Evolutionary conservation across 371 early-diverging fungal species (phyloP), one percentile per base, ranked within the genome.

Genomic region (Mortierella sp.): DNA sequence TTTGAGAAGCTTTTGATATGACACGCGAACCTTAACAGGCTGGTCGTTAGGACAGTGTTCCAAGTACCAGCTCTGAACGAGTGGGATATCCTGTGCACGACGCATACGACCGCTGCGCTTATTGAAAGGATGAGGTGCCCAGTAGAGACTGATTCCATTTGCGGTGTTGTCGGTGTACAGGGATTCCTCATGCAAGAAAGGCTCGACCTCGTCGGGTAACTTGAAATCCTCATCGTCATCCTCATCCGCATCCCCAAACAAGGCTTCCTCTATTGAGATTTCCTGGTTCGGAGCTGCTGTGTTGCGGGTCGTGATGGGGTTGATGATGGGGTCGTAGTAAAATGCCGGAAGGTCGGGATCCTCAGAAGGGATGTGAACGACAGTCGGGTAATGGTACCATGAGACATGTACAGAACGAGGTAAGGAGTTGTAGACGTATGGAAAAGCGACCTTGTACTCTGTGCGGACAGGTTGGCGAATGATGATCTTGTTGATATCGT

Each of bases 401-500:
- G 94, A 86, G 4, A 98, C 87, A 27, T 91, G 92, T 1, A 98
- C 97, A 37, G 94, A 87, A 43, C 98, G 93, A 17, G 98, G 98
- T 40, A 95, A 85, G 13, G 95, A 94, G 81, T 99, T 99, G 83
- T 98, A 99, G 55, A 99, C 84, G 82, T 92, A 96, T 43, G 99
- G 99, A 83, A 96, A 98, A 8, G 99, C 99, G 54, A 99, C 93
- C 81, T 95, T 96, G 88, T 99, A 98, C 83, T 99, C 99, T 25
- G 98, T 96, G 58, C 98, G 93, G 55, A 98, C 89, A 13, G 97
- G 98, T 67, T 97, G 96, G 49, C 99, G 94, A 58, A 99, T 96
- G 65, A 99, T 98, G 63, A 99, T 93, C 83, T 98, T 98, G 93
- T 96, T 95, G 84, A 99, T 97, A 76, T 99, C 99, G 85, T 99